Evolutionary conservation across 139 green algal species (phyloP).

Genomic region (Zygnema cylindricum): DNA sequence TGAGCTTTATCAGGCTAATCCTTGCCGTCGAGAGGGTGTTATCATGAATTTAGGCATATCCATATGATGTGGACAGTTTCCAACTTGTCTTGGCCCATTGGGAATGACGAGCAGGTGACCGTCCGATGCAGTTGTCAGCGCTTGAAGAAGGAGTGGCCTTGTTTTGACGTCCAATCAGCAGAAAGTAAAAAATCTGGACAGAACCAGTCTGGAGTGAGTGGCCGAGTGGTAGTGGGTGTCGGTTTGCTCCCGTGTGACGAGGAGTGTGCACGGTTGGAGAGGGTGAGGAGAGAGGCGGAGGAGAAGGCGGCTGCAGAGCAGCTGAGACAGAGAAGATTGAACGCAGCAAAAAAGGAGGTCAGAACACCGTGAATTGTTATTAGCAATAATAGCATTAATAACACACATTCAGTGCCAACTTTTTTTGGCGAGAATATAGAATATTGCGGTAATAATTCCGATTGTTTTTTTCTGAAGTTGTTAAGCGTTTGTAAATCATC

Average conservation of each 20-base stretch:
- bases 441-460: neutral
- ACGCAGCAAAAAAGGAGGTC: neutral
- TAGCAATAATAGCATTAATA: no score
- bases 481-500: neutral
- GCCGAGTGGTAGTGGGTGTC: neutral
- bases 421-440: neutral
- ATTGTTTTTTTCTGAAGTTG: neutral
- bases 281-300: neutral
- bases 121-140: slow-evolving; percentile 50
- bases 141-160: slow-evolving; percentile 53
- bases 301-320: neutral
- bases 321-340: neutral
- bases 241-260: slow-evolving; percentile 45
- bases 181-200: neutral
- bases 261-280: slow-evolving; percentile 31
- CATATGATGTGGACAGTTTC: neutral
- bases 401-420: neutral
- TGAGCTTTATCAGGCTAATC: neutral
- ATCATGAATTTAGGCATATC: neutral
- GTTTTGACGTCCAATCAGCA: slow-evolving; percentile 38
- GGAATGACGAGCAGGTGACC: slow-evolving; percentile 2
- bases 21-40: neutral
- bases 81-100: neutral
- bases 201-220: neutral
- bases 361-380: no score